A percentile compares a stretch with the other conserved stretches of the same genome.
phyloP scores from a whole-genome alignment of 305 asterid genomes.

The Fraxinus velutina region DNA sequence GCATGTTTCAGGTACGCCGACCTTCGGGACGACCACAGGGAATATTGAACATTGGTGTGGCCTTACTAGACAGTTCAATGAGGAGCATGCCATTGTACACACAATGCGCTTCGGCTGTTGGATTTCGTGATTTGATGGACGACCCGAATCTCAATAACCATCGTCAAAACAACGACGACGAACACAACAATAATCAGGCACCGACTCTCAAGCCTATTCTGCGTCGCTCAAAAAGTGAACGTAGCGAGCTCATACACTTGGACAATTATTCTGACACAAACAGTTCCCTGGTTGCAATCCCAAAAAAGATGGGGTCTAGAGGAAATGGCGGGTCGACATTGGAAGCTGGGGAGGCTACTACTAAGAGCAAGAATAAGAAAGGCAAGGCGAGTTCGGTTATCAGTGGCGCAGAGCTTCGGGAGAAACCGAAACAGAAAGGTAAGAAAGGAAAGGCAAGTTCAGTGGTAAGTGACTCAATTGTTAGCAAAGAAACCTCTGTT shows the following conservation, averaged over 20 bases:
- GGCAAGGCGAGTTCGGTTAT: constrained; percentile 78
- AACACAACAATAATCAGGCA: background rate
- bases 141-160: constrained; percentile 25
- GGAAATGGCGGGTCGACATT: constrained; percentile 43
- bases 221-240: constrained; percentile 62
- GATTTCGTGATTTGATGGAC: constrained; percentile 56
- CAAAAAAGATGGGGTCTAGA: constrained; percentile 24
- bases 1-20: constrained; percentile 44
- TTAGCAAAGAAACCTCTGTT: constrained; percentile 45
- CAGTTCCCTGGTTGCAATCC: constrained; percentile 42
- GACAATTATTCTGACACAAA: constrained; percentile 37
- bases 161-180: background rate
- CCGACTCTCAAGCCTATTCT: constrained; percentile 42
- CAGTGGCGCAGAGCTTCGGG: constrained; percentile 54
- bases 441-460: constrained; percentile 53
- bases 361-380: constrained; percentile 31
- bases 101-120: constrained; percentile 52
- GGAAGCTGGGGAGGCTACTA: constrained; percentile 35
- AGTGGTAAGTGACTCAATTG: constrained; percentile 54
- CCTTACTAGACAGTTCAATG: constrained; percentile 44
- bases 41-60: constrained; percentile 62
- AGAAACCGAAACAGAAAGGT: constrained; percentile 31
- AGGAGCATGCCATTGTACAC: constrained; percentile 50
- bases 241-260: constrained; percentile 45
- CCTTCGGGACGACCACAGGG: constrained; percentile 84